A percentile compares a stretch with the other conserved stretches of the same genome.
Evolutionary conservation across 2,329 filamentous ascomycete species (phyloP).

Genomic region (Ciborinia camelliae): DNA sequence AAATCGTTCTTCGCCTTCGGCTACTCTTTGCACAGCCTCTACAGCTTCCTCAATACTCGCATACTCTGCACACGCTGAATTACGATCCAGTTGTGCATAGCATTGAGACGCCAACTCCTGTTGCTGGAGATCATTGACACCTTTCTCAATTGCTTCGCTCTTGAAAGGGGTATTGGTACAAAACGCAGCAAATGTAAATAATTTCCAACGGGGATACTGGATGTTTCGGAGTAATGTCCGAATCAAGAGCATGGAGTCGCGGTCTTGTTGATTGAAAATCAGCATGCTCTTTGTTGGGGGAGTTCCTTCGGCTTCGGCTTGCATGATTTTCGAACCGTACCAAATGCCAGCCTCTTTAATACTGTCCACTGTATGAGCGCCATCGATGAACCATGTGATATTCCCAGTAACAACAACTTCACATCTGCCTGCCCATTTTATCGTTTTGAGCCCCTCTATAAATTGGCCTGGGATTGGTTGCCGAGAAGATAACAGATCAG

Average conservation of each 20-base stretch:
- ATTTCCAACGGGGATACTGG: slow-evolving; percentile 34
- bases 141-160: background rate
- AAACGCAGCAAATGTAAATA: slow-evolving; percentile 74
- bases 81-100: slow-evolving; percentile 56
- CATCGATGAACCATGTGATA: slow-evolving; percentile 85
- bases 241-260: slow-evolving; percentile 63
- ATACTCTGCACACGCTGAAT: slow-evolving; percentile 46
- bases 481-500: background rate
- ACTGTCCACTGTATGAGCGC: slow-evolving; percentile 88
- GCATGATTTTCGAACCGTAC: slow-evolving; percentile 57
- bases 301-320: slow-evolving; percentile 3
- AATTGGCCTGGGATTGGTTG: slow-evolving; percentile 58
- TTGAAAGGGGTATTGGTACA: slow-evolving; percentile 70
- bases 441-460: slow-evolving; percentile 66
- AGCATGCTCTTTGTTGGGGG: slow-evolving; percentile 46
- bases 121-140: slow-evolving; percentile 53
- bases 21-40: slow-evolving; percentile 42
- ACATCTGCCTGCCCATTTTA: slow-evolving; percentile 77
- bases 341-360: slow-evolving; percentile 75
- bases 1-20: slow-evolving; percentile 42
- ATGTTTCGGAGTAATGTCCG: background rate
- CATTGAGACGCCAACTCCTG: slow-evolving; percentile 63
- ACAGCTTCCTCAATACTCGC: slow-evolving; percentile 73
- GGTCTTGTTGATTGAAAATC: slow-evolving; percentile 90
- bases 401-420: slow-evolving; percentile 53